A percentile compares a stretch with the other conserved stretches of the same genome.
Conservation (phyloP, 768 basidiomycete species). For the Agaricus subrufescens region DNA sequence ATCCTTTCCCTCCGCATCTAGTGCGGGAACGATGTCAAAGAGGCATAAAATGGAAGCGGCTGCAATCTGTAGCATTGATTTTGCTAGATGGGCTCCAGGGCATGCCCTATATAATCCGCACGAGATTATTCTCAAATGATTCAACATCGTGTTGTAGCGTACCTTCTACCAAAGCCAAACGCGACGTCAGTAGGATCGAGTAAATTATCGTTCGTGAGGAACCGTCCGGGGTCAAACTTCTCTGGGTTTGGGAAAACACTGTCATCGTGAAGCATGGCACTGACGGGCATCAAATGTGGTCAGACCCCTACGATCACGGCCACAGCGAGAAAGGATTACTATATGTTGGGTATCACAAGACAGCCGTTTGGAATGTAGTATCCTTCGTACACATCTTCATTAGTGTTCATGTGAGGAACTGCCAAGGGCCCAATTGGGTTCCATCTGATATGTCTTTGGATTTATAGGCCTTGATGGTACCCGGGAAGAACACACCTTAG, state of each 20-base stretch:
- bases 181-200: not conserved
- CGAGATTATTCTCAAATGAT: not conserved
- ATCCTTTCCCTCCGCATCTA: not conserved
- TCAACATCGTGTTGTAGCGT: not conserved
- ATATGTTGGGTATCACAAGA: conserved; percentile 41
- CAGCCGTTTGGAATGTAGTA: conserved; percentile 45
- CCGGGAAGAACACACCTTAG: not conserved
- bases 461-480: not conserved
- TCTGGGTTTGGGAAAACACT: conserved; percentile 43
- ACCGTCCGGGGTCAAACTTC: conserved; percentile 42
- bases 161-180: not conserved
- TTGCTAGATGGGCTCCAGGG: not conserved
- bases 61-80: not conserved
- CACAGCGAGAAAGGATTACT: conserved; percentile 21
- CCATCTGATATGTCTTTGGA: not conserved
- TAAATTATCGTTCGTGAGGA: conserved; percentile 4
- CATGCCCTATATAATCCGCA: not conserved
- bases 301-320: not conserved
- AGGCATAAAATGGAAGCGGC: not conserved
- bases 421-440: conserved; percentile 8
- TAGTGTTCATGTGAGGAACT: conserved; percentile 38
- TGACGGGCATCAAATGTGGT: conserved; percentile 12
- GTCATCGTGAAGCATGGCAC: conserved; percentile 49
- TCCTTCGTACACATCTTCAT: conserved; percentile 24
- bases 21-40: not conserved